phyloP scores from a whole-genome alignment of 306 rosid species.

The Vigna mungo region DNA sequence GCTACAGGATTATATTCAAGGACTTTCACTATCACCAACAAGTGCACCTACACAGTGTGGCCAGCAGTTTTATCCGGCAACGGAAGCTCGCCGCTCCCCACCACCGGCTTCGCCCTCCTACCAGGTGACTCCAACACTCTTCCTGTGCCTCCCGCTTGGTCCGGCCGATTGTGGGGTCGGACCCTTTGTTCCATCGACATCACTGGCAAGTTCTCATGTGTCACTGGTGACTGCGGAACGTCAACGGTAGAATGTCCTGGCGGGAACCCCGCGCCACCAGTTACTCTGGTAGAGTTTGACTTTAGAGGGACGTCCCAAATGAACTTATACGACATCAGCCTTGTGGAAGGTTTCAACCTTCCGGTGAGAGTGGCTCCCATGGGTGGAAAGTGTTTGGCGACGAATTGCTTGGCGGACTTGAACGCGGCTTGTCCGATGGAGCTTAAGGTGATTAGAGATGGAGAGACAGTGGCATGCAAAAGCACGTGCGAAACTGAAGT shows the following conservation, averaged over 20 bases:
- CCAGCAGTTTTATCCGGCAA: constrained; percentile 75
- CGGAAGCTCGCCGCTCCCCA: constrained; percentile 57
- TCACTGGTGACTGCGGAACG: constrained; percentile 82
- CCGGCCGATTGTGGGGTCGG: constrained; percentile 91
- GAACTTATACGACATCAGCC: constrained; percentile 82
- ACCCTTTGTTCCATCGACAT: constrained; percentile 63
- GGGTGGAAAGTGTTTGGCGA: background rate
- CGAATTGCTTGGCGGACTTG: background rate
- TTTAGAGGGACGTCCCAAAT: constrained; percentile 63
- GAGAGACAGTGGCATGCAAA: background rate
- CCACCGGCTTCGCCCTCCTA: constrained; percentile 68
- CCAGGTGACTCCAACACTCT: constrained; percentile 56
- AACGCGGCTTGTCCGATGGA: background rate
- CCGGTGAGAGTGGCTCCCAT: constrained; percentile 48
- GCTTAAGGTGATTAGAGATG: background rate
- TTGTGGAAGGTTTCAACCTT: constrained; percentile 83
- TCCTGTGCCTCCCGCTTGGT: constrained; percentile 64
- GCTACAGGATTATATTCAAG: constrained; percentile 55
- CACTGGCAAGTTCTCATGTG: constrained; percentile 66
- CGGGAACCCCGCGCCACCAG: constrained; percentile 58
- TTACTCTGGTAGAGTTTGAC: constrained; percentile 70
- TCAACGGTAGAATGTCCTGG: constrained; percentile 62
- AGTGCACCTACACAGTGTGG: constrained; percentile 76
- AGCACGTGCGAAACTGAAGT: background rate
- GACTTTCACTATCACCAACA: constrained; percentile 65